phyloP scores from a whole-genome alignment of 352 stramenopile species.

The Globisporangium sylvaticum region DNA sequence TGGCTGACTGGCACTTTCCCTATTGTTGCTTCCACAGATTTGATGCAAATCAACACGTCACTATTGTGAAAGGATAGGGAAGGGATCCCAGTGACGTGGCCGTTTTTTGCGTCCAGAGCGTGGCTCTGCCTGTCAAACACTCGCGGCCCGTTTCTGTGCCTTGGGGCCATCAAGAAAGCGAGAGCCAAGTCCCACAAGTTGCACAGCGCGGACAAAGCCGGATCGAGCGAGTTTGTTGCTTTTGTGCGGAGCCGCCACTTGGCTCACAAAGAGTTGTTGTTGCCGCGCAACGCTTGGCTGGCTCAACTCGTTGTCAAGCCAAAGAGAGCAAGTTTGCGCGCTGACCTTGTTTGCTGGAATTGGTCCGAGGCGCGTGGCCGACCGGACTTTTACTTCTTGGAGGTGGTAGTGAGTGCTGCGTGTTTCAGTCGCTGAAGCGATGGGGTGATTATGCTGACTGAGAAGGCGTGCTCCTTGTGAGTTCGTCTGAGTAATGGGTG shows the following conservation, averaged over 20 bases:
- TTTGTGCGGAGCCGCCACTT: background rate
- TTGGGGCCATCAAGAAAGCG: background rate
- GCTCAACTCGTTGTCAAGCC: background rate
- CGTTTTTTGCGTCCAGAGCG: constrained; percentile 8
- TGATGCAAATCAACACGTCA: too few species aligned
- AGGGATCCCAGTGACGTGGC: background rate
- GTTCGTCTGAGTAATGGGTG: background rate
- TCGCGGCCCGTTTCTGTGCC: background rate
- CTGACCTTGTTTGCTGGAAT: background rate
- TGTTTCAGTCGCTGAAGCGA: background rate
- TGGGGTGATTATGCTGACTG: background rate
- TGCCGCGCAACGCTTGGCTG: background rate
- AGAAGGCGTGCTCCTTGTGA: background rate
- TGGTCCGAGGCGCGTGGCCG: background rate
- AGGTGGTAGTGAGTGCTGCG: background rate
- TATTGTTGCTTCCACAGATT: background rate
- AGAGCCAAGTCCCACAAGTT: too few species aligned
- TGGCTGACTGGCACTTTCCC: background rate
- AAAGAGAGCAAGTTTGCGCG: background rate
- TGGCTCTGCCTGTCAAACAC: constrained; percentile 10
- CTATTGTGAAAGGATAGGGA: too few species aligned
- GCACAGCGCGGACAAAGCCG: constrained; percentile 5
- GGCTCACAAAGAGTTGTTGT: background rate
- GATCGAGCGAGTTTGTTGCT: background rate
- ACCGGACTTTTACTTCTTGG: background rate